Percentiles rank a stretch among this genome's conserved stretches.
Conservation (phyloP, 2,329 filamentous ascomycete genomes). For the Aspergillus pseudoviridinutans region DNA sequence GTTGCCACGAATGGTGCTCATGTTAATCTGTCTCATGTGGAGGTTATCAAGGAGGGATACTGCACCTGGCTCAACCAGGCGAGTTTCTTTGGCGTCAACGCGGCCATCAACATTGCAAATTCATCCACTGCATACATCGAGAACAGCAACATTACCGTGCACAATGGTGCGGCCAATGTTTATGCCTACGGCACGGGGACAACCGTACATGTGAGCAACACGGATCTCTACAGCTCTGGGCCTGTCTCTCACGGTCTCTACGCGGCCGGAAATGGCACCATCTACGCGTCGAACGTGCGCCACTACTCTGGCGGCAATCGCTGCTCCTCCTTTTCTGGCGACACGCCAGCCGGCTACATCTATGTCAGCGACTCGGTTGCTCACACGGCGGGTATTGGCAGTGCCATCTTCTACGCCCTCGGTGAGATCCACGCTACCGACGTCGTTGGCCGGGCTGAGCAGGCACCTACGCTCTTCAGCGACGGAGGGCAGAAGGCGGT, state of each 20-base stretch:
- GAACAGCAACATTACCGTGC: slow-evolving; percentile 29
- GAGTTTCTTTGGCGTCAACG: slow-evolving; percentile 31
- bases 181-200: slow-evolving; percentile 29
- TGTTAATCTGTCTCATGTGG: slow-evolving; percentile 20
- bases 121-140: slow-evolving; percentile 20
- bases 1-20: slow-evolving; percentile 6
- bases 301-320: slow-evolving; percentile 29
- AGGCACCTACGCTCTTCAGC: slow-evolving; percentile 20
- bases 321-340: slow-evolving; percentile 31
- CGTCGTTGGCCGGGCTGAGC: slow-evolving; percentile 22
- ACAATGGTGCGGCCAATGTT: slow-evolving; percentile 33
- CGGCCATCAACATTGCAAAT: slow-evolving; percentile 28
- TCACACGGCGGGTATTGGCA: slow-evolving; percentile 27
- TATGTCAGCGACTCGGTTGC: slow-evolving; percentile 25
- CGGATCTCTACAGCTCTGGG: slow-evolving; percentile 30
- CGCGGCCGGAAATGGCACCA: slow-evolving; percentile 30
- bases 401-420: slow-evolving; percentile 30
- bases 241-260: slow-evolving; percentile 32
- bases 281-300: slow-evolving; percentile 17
- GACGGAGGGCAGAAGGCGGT: slow-evolving; percentile 18
- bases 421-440: slow-evolving; percentile 24
- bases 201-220: slow-evolving; percentile 21
- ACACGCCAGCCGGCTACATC: slow-evolving; percentile 25
- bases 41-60: slow-evolving; percentile 29
- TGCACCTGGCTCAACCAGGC: slow-evolving; percentile 24